These are phyloP conservation scores for Populus ilicifolia DNA, from an alignment of 345 rosid species.

Conservation along the genomic window DNA sequence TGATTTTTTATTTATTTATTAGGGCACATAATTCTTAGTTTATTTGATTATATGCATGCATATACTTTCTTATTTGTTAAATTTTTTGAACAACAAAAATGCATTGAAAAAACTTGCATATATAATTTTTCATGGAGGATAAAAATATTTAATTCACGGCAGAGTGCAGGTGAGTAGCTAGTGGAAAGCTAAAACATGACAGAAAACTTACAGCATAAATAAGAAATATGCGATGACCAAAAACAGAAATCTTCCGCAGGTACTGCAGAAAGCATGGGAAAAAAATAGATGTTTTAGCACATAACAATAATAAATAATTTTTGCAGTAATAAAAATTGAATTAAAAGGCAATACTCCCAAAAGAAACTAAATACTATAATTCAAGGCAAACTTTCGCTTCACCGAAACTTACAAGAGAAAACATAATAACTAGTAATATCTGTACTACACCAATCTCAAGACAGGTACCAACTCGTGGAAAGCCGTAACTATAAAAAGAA, in stretches of 20 bases:
- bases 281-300: slow-evolving; percentile 11
- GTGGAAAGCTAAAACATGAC: neutral
- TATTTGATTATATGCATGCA: too few species aligned
- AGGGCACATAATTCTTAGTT: too few species aligned
- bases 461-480: slow-evolving; percentile 85
- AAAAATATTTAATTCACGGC: too few species aligned
- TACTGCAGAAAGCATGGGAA: slow-evolving; percentile 53
- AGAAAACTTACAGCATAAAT: slow-evolving; percentile 72
- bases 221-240: slow-evolving; percentile 89
- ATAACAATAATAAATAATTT: neutral
- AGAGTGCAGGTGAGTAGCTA: too few species aligned
- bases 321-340: neutral
- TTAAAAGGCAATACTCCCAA: neutral
- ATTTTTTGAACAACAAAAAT: too few species aligned
- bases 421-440: slow-evolving; percentile 72
- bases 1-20: too few species aligned
- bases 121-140: too few species aligned
- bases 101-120: too few species aligned
- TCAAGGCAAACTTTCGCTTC: slow-evolving; percentile 4
- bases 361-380: neutral
- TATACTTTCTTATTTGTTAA: too few species aligned
- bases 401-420: slow-evolving; percentile 78
- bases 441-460: slow-evolving; percentile 84
- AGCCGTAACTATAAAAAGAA: slow-evolving; percentile 90
- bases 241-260: slow-evolving; percentile 83